These are phyloP conservation scores for Trichomonascus vanleenenianus DNA, from an alignment of 805 yeast species.

Conservation along the genomic window DNA sequence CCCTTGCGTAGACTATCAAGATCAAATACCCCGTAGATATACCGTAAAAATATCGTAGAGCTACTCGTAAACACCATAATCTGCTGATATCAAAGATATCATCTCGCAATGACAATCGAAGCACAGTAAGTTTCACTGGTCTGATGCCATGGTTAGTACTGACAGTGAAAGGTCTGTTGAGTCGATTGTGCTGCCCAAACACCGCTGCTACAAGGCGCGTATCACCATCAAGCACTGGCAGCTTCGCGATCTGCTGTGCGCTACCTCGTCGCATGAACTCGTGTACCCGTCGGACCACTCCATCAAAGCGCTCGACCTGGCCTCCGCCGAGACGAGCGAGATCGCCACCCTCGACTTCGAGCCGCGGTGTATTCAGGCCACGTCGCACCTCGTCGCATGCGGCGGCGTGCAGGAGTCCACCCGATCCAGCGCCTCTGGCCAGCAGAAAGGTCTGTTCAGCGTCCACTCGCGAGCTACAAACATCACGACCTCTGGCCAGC, in stretches of 20 bases:
- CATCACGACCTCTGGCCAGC: constrained; percentile 41
- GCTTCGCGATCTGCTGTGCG: constrained; percentile 62
- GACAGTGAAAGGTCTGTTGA: constrained; percentile 6
- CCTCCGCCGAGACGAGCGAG: constrained; percentile 30
- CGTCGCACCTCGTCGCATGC: constrained; percentile 42
- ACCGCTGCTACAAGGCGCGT: constrained; percentile 18
- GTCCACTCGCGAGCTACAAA: constrained; percentile 45
- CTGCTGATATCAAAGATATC: no score
- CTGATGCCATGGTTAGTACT: background rate
- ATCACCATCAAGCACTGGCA: constrained; percentile 58
- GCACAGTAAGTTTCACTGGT: no score
- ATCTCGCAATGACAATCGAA: background rate
- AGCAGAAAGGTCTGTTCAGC: constrained; percentile 56
- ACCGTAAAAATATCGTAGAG: no score
- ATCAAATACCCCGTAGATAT: no score
- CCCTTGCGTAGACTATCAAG: background rate
- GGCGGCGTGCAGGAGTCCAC: constrained; percentile 41
- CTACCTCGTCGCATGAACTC: constrained; percentile 34
- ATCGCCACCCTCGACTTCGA: constrained; percentile 49
- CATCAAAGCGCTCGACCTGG: constrained; percentile 39
- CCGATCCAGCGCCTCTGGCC: constrained; percentile 21
- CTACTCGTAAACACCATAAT: no score
- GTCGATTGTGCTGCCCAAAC: constrained; percentile 10
- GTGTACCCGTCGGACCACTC: constrained; percentile 53
- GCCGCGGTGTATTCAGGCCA: constrained; percentile 60